Evolutionary conservation across 2,329 filamentous ascomycete species (phyloP).

Genomic region (Cordyceps cicadae): DNA sequence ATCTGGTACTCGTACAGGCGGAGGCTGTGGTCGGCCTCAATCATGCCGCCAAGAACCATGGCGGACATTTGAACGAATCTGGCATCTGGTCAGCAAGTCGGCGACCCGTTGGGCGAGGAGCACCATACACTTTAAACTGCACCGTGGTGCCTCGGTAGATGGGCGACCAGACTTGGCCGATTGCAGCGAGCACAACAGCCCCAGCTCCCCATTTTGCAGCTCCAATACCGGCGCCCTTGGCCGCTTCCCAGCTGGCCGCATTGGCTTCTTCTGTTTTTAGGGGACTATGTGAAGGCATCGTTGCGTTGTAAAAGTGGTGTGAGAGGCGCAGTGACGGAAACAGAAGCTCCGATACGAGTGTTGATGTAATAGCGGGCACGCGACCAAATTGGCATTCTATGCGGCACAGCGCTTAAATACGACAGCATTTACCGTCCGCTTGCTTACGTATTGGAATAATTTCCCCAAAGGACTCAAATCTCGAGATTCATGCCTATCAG

Average conservation of each 20-base stretch:
- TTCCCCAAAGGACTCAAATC: not conserved
- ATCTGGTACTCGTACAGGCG: conserved; percentile 58
- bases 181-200: conserved; percentile 51
- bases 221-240: conserved; percentile 56
- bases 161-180: conserved; percentile 58
- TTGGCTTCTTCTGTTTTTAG: conserved; percentile 59
- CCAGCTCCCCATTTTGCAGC: conserved; percentile 66
- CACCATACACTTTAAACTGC: conserved; percentile 66
- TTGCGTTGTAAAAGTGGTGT: not conserved
- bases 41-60: conserved; percentile 71
- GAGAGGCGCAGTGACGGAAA: not conserved
- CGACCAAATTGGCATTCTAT: not conserved
- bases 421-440: not conserved
- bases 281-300: conserved; percentile 45
- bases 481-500: not conserved
- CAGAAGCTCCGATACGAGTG: not conserved
- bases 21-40: conserved; percentile 64
- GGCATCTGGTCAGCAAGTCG: not conserved
- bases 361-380: conserved; percentile 6
- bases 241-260: conserved; percentile 63
- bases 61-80: conserved; percentile 80
- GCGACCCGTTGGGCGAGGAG: not conserved
- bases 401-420: not conserved
- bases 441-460: not conserved
- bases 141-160: conserved; percentile 64